Conservation (phyloP, 1,284 basidiomycete genomes). For the Cryptococcus sp. region DNA sequence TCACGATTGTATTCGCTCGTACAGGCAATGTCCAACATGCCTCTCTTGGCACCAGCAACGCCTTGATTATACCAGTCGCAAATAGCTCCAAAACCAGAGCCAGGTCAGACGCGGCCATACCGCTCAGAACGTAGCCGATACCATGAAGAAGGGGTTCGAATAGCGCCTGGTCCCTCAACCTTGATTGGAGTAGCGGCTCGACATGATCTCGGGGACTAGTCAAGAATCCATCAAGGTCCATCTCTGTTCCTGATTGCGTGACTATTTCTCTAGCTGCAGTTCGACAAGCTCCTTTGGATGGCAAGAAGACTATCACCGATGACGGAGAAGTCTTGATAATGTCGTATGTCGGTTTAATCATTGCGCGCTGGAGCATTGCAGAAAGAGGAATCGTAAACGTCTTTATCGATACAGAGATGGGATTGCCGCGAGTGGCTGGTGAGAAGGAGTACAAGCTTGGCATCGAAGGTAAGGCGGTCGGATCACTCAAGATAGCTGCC, state of each 20-base stretch:
- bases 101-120: slow-evolving; percentile 70
- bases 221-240: slow-evolving; percentile 73
- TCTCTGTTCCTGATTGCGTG: slow-evolving; percentile 79
- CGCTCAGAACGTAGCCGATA: slow-evolving; percentile 82
- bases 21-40: slow-evolving; percentile 84
- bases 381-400: slow-evolving; percentile 87
- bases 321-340: slow-evolving; percentile 55
- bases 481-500: background rate
- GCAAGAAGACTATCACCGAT: slow-evolving; percentile 82
- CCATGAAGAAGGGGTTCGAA: slow-evolving; percentile 82
- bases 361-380: slow-evolving; percentile 80
- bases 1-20: slow-evolving; percentile 74
- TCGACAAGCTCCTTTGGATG: slow-evolving; percentile 79
- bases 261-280: slow-evolving; percentile 79
- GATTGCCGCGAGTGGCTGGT: slow-evolving; percentile 79
- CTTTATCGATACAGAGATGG: slow-evolving; percentile 68
- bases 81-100: slow-evolving; percentile 79
- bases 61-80: slow-evolving; percentile 74
- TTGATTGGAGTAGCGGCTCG: slow-evolving; percentile 62
- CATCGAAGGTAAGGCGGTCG: slow-evolving; percentile 30
- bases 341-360: slow-evolving; percentile 86
- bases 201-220: slow-evolving; percentile 63
- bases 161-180: slow-evolving; percentile 68
- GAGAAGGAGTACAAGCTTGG: slow-evolving; percentile 73
- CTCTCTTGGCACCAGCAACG: slow-evolving; percentile 79